Base-by-base conservation (phyloP, 129 eudicot species). In the Calendula officinalis region DNA sequence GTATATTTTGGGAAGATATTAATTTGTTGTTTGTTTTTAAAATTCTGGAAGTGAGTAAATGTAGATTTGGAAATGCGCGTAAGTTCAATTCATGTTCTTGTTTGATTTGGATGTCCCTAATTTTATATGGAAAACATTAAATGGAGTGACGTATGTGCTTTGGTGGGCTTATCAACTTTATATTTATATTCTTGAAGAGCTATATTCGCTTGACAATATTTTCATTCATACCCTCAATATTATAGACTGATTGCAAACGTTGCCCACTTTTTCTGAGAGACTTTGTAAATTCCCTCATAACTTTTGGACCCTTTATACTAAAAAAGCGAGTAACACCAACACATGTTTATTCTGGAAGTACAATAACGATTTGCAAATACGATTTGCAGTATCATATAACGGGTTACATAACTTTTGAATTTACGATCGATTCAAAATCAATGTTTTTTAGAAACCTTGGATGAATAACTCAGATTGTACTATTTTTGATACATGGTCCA, bases 61-160 rank as follows among this genome's bases (percentile, higher is more conserved):
- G 39, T 8, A 14, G 54, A 64, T 60, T 13, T 72, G 77, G 46
- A 61, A 62, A 56, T 62, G 76, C 69, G 69, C 52, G 52, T 60
- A 15, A n/a, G n/a, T 68, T 43, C 52, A 54, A 67, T 69, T 51
- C 68, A 70, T 15, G 22, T 70, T 60, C 44, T 32, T 41, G 66
- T 9, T 69, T 36, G 32, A 15, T 36, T 69, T 22, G 27, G 15
- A 15, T 61, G 37, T 50, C 4, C 61, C 30, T 44, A 64, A 73
- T 73, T 44, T 73, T 73, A 64, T 73, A 73, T 56, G 64, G 35
- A 55, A 43, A 72, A 34, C 38, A 27, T 64, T 37, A 8, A n/a
- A 60, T 56, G 65, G 71, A 55, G 37, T 64, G 77, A 73, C 77
- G 71, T 48, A 73, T 56, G 66, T 64, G 71, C 60, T 64, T 73